These are phyloP conservation scores for Aurantiochytrium sp. DNA, from an alignment of 108 stramenopile species.

Conservation along the genomic window DNA sequence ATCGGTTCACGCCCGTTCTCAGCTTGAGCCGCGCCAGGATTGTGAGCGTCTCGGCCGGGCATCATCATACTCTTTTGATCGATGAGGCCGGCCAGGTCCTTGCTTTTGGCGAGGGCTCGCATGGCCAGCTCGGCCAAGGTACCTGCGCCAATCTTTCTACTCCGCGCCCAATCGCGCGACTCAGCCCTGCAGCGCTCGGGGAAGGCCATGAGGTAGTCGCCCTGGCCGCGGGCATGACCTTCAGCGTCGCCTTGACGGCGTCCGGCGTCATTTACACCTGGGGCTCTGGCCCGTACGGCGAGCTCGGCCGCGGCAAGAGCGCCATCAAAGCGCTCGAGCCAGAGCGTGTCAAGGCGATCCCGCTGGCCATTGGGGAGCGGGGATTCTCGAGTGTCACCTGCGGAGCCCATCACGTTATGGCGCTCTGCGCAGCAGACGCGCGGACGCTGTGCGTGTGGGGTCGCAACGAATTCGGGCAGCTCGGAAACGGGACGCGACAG, in stretches of 20 bases:
- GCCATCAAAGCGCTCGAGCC: neutral
- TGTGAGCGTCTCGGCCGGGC: neutral
- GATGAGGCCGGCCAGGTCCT: neutral
- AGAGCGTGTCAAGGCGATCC: neutral
- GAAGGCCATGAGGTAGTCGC: neutral
- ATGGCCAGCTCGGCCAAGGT: constrained; percentile 8
- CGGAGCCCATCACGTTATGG: neutral
- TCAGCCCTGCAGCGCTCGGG: neutral
- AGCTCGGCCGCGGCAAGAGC: neutral
- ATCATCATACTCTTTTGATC: neutral
- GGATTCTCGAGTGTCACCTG: neutral
- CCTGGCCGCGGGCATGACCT: constrained; percentile 3
- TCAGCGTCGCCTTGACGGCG: neutral
- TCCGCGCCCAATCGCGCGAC: neutral
- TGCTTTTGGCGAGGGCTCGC: neutral
- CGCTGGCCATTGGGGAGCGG: neutral
- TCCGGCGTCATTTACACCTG: neutral
- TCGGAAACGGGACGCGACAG: neutral
- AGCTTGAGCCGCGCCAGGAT: neutral
- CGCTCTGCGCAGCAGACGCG: neutral
- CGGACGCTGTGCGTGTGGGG: neutral
- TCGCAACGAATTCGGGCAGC: neutral
- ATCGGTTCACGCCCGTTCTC: neutral
- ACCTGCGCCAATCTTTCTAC: too few relatives aligned
- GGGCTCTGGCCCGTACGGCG: neutral